These are phyloP conservation scores for Metschnikowia henanensis DNA, from an alignment of 805 yeast species.

Conservation along the genomic window DNA sequence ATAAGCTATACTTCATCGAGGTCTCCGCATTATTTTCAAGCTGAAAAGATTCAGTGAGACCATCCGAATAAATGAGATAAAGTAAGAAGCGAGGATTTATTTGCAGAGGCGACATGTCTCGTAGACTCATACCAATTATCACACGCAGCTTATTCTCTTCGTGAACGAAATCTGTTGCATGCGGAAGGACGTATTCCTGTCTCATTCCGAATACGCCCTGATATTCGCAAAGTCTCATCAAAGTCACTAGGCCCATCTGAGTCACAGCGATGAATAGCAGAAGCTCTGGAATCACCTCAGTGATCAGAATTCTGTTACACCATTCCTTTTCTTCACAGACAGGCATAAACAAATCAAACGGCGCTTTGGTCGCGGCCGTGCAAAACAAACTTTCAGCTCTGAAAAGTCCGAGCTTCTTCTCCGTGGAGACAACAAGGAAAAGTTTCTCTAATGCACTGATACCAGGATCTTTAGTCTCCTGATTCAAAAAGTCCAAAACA, in stretches of 20 bases:
- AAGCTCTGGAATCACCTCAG: constrained; percentile 35
- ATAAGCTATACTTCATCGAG: no score
- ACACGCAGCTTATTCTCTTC: constrained; percentile 31
- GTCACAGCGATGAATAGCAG: constrained; percentile 34
- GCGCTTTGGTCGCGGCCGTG: constrained; percentile 12
- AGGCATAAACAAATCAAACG: constrained; percentile 9
- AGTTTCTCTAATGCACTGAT: background rate
- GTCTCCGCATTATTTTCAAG: background rate
- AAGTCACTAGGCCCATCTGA: constrained; percentile 38
- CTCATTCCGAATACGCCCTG: constrained; percentile 42
- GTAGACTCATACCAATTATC: constrained; percentile 31
- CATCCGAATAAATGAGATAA: constrained; percentile 37
- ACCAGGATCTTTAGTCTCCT: background rate
- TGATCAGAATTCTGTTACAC: constrained; percentile 37
- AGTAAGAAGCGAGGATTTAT: constrained; percentile 28
- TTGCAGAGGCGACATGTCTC: constrained; percentile 24
- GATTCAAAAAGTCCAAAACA: background rate
- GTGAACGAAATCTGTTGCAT: constrained; percentile 28
- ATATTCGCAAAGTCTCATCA: constrained; percentile 37
- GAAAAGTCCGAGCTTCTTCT: constrained; percentile 11
- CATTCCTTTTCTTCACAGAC: constrained; percentile 28
- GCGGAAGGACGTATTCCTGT: constrained; percentile 43
- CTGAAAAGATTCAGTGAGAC: constrained; percentile 22
- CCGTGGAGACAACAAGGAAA: constrained; percentile 17
- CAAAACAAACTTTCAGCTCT: constrained; percentile 16